These are phyloP conservation scores for Aspergillus sp. DNA, from an alignment of 2,329 filamentous ascomycete genomes.

Conservation along the genomic window DNA sequence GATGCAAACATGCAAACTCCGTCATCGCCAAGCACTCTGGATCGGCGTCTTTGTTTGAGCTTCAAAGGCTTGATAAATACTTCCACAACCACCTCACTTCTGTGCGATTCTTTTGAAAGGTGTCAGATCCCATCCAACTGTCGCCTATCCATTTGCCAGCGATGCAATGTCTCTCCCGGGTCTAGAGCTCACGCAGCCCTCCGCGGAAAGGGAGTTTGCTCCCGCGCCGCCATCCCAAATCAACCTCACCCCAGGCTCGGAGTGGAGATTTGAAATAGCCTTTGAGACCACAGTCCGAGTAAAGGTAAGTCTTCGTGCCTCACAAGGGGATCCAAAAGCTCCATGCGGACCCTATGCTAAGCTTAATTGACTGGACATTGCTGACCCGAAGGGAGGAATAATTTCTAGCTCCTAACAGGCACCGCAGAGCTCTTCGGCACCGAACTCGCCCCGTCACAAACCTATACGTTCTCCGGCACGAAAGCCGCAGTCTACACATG, in stretches of 20 bases:
- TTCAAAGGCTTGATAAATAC: background rate
- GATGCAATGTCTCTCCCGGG: constrained; percentile 70
- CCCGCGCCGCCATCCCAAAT: constrained; percentile 46
- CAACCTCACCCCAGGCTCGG: constrained; percentile 63
- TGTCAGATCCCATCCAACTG: background rate
- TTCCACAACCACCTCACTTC: background rate
- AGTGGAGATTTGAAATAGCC: constrained; percentile 78
- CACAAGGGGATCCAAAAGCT: background rate
- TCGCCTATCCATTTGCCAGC: constrained; percentile 2
- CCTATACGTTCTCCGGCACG: constrained; percentile 76
- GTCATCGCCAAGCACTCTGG: constrained; percentile 14
- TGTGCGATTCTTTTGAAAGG: background rate
- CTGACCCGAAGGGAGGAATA: constrained; percentile 11
- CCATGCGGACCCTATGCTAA: background rate
- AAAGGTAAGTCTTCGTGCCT: constrained; percentile 42
- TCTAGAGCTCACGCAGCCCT: constrained; percentile 65
- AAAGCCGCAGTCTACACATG: constrained; percentile 91
- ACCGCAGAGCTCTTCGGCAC: constrained; percentile 93
- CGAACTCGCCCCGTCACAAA: constrained; percentile 77
- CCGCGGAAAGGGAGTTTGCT: constrained; percentile 48
- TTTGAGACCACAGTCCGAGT: constrained; percentile 53
- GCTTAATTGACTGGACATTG: background rate
- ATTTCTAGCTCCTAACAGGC: constrained; percentile 66
- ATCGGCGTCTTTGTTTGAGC: background rate
- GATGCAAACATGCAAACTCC: constrained; percentile 24